Conservation (phyloP, 176 grass and related monocot species). For the bread wheat (Triticum aestivum) region IWGSC_CS_RefSeq_v2.1 NC_057794.1:575046749-575047248, state of each 20-base stretch:
- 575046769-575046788: neutral
- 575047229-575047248: neutral
- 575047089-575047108: constrained; percentile 48
- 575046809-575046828: neutral
- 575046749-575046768: neutral
- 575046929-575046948: constrained; percentile 25
- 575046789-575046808: neutral
- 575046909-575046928: neutral
- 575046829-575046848: neutral
- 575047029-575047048: constrained; percentile 38
- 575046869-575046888: neutral
- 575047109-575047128: constrained; percentile 45
- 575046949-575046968: constrained; percentile 59
- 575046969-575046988: constrained; percentile 65
- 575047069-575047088: constrained; percentile 25
- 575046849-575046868: neutral
- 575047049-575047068: constrained; percentile 1
- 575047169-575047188: constrained; percentile 38
- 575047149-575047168: neutral
- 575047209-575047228: neutral
- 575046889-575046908: neutral
- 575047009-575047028: constrained; percentile 11
- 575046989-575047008: constrained; percentile 30
- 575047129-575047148: constrained; percentile 20
- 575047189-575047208: neutral